Conservation (phyloP, 2,329 filamentous ascomycete genomes). For the Cladosporium sp. region DNA sequence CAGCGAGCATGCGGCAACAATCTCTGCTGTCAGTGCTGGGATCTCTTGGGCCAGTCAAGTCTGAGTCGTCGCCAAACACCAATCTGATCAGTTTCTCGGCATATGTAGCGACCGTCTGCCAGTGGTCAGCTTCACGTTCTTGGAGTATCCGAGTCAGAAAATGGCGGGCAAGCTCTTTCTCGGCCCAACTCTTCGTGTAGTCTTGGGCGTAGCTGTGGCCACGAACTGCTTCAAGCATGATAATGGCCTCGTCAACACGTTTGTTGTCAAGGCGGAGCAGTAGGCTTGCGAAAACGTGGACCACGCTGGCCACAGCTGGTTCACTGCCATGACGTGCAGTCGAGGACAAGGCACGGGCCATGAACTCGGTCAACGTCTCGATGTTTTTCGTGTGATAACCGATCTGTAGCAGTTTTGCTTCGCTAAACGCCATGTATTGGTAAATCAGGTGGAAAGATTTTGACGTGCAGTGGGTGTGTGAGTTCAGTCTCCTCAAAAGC, state of each 20-base stretch:
- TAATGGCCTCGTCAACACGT: background rate
- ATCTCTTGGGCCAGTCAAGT: background rate
- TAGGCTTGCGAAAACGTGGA: background rate
- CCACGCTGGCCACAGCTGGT: background rate
- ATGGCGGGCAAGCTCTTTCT: background rate
- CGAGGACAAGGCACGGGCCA: background rate
- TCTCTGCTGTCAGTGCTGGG: background rate
- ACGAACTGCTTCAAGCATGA: background rate
- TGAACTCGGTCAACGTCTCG: background rate
- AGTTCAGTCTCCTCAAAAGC: background rate
- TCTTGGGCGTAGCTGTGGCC: background rate
- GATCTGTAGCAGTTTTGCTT: background rate
- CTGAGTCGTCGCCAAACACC: background rate
- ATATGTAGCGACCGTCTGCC: background rate
- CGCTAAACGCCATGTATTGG: background rate
- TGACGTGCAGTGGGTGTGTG: background rate
- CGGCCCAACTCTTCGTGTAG: background rate
- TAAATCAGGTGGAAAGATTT: background rate
- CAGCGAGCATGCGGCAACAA: background rate
- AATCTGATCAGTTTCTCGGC: background rate
- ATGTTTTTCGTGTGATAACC: background rate
- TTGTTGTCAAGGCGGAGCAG: background rate
- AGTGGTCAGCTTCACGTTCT: background rate
- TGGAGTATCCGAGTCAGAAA: background rate
- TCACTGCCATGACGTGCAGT: background rate